Evolutionary conservation across 192 early-diverging fungal species (phyloP), one percentile per base, ranked within the genome.

Genomic region (Lobulomyces angularis): DNA sequence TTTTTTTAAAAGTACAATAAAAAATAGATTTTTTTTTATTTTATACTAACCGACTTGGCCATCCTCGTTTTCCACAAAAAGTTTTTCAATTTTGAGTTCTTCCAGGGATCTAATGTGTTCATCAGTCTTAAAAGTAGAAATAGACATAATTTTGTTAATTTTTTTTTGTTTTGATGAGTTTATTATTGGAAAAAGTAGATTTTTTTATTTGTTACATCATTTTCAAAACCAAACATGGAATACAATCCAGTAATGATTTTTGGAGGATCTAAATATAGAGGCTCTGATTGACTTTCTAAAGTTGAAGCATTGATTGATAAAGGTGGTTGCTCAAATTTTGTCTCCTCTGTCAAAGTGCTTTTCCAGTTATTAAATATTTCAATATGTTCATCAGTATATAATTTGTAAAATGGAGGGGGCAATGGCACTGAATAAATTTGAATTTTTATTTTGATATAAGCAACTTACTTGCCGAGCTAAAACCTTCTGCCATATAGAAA

Each of bases 351-450:
- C 38, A 7, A 9, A 21, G 29, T 12, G 11, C 14, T 9, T 51
- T 41, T 19, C 46, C 36, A 45, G 23, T 45, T 41, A 7, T 5
- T 19, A 8, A 9, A 20, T 20, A 9, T 27, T 14, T 41, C 50
- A 26, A 51, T 37, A 4, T 24, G 27, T 8, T 54, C 48, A 14
- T 14, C 19, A 5, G 55, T 51, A 43, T 55, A 56, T 11, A 19
- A 25, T n/a, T 19, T 35, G 50, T 23, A 56, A n/a, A 45, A 43
- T 14, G 38, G 5, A 11, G 55, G 55, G 14, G 55, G 55, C 7
- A 22, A 46, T 8, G 55, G 55, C n/a, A n/a, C n/a, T n/a, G n/a
- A n/a, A n/a, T n/a, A n/a, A n/a, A n/a, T n/a, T n/a, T n/a, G n/a
- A n/a, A n/a, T n/a, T n/a, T n/a, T n/a, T n/a, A n/a, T n/a, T n/a